phyloP scores from a whole-genome alignment of 495 filamentous ascomycete species.

The Penicillium pulvis region DNA sequence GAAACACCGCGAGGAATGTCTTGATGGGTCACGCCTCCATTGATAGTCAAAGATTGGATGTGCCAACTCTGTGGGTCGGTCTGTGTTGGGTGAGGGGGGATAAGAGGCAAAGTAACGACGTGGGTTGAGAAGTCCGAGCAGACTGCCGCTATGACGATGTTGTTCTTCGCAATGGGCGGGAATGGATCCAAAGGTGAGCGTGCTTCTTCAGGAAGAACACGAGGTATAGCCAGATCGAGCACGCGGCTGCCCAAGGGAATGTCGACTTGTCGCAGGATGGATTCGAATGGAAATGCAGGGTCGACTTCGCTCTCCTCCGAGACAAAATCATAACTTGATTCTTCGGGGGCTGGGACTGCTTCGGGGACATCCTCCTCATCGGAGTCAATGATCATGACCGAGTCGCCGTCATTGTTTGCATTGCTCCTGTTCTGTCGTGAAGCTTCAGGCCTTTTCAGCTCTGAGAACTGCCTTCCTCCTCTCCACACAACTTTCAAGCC shows the following conservation, averaged over 20 bases:
- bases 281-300: slow-evolving; percentile 53
- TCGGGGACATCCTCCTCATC: slow-evolving; percentile 67
- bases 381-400: slow-evolving; percentile 77
- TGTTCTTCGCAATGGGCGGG: slow-evolving; percentile 60
- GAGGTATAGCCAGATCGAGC: slow-evolving; percentile 60
- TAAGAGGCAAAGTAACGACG: slow-evolving; percentile 71
- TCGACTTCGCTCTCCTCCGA: slow-evolving; percentile 62
- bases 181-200: slow-evolving; percentile 56
- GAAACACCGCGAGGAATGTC: slow-evolving; percentile 65
- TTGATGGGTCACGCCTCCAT: slow-evolving; percentile 53
- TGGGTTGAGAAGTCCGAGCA: slow-evolving; percentile 70
- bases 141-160: slow-evolving; percentile 69
- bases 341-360: slow-evolving; percentile 36
- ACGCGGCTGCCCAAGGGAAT: slow-evolving; percentile 65
- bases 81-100: slow-evolving; percentile 64
- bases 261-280: slow-evolving; percentile 66
- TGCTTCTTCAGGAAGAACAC: slow-evolving; percentile 48
- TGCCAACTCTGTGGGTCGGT: slow-evolving; percentile 52
- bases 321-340: slow-evolving; percentile 53
- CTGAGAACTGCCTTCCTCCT: slow-evolving; percentile 69
- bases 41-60: slow-evolving; percentile 59
- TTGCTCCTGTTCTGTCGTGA: slow-evolving; percentile 27
- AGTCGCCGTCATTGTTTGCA: slow-evolving; percentile 51
- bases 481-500: slow-evolving; percentile 80
- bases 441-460: slow-evolving; percentile 27